A percentile compares a stretch with the other conserved stretches of the same genome.
Evolutionary conservation across 768 basidiomycete species (phyloP).

Genomic region (Tulasnella sp.): DNA sequence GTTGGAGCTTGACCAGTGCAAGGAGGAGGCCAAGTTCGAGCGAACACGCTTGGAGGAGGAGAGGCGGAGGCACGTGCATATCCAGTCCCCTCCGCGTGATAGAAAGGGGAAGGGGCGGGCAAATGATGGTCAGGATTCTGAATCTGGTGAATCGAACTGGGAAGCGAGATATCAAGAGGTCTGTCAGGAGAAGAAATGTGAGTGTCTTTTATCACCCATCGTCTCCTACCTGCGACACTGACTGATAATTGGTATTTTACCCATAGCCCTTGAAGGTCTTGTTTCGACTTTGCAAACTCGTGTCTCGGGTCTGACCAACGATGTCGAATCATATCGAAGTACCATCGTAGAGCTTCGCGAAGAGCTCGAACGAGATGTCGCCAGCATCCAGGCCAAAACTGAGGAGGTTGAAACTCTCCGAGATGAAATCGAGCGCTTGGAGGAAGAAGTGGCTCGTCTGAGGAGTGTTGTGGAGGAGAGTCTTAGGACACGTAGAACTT

Average conservation of each 20-base stretch:
- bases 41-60: slow-evolving; percentile 51
- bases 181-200: slow-evolving; percentile 85
- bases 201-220: slow-evolving; percentile 20
- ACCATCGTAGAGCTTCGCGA: slow-evolving; percentile 54
- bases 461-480: slow-evolving; percentile 80
- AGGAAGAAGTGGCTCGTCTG: slow-evolving; percentile 78
- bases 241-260: not conserved
- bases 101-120: slow-evolving; percentile 13
- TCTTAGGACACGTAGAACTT: slow-evolving; percentile 54
- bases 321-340: slow-evolving; percentile 57
- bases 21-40: slow-evolving; percentile 62
- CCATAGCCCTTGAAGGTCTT: slow-evolving; percentile 50
- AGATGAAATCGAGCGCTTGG: slow-evolving; percentile 68
- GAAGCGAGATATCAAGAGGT: slow-evolving; percentile 52
- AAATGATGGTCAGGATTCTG: not conserved
- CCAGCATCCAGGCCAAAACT: slow-evolving; percentile 45
- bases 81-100: slow-evolving; percentile 2
- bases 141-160: slow-evolving; percentile 24
- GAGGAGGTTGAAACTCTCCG: slow-evolving; percentile 56
- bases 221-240: not conserved
- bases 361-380: slow-evolving; percentile 51
- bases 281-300: slow-evolving; percentile 63
- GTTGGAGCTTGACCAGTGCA: slow-evolving; percentile 71
- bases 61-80: slow-evolving; percentile 29
- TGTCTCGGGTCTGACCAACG: slow-evolving; percentile 62